A percentile compares a stretch with the other conserved stretches of the same genome.
These are phyloP conservation scores for Trichoderma sp. DNA, from an alignment of 2,329 filamentous ascomycete genomes.

Conservation along the genomic window DNA sequence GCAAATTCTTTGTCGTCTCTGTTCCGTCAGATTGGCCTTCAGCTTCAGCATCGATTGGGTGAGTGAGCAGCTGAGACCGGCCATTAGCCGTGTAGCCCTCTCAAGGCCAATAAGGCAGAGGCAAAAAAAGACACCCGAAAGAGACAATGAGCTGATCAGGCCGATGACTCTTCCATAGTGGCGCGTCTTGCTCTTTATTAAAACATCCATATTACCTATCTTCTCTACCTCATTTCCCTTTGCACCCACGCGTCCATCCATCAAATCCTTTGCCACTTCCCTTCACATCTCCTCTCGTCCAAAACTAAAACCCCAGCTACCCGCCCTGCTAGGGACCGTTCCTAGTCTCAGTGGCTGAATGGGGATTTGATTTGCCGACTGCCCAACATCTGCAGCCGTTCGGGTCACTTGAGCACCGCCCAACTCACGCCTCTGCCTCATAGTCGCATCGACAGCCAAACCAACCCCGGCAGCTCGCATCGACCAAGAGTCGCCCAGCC, in stretches of 20 bases:
- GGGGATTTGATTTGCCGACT: not conserved
- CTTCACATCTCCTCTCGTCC: not conserved
- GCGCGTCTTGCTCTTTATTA: not conserved
- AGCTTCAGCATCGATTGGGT: not conserved
- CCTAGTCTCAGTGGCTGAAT: not conserved
- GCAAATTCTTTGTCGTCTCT: not conserved
- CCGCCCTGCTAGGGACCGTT: not conserved
- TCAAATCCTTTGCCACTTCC: not conserved
- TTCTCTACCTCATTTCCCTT: not conserved
- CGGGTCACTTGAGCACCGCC: conserved; percentile 15
- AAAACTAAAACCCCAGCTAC: not conserved
- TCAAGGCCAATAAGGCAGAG: not conserved
- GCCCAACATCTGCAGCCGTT: not conserved
- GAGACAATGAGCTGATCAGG: not conserved
- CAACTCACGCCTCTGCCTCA: conserved; percentile 9
- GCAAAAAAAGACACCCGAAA: not conserved
- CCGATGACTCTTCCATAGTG: not conserved
- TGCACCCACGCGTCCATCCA: not conserved
- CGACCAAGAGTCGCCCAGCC: not conserved
- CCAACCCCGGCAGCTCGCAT: not conserved
- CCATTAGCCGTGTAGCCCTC: conserved; percentile 5
- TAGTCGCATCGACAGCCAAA: not conserved
- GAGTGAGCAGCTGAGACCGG: conserved; percentile 3
- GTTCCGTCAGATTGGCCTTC: not conserved
- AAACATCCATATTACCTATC: not conserved